Evolutionary conservation across 2,329 filamentous ascomycete species (phyloP), one percentile per base, ranked within the genome.

Genomic region (Diaporthe humulicola): DNA sequence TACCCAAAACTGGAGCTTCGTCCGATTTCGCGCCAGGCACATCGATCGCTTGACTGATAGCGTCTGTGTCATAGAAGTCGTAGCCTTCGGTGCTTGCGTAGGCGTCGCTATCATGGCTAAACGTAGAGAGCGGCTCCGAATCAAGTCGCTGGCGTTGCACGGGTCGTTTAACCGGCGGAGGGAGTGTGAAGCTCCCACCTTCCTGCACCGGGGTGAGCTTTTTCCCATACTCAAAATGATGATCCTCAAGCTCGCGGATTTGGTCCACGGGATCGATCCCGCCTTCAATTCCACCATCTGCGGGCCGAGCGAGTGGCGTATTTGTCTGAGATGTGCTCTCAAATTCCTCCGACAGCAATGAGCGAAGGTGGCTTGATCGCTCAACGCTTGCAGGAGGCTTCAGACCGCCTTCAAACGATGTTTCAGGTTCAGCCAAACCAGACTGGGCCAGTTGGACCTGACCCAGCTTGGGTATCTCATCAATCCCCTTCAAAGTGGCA

Each of bases 11-110:
- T 0, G 79, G 78, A 58, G 78, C 84, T 17, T 75, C 75, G n/a
- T 81, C 84, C 70, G 83, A 84, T 73, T 83, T 84, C 8, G 86
- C 80, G 12, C 81, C 78, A 12, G 87, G 88, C 67, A 91, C 87
- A 75, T 91, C 88, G 61, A 91, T 88, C 9, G 88, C 88, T 58
- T 84, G 84, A 66, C 83, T 83, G 73, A 88, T 81, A 38, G 85
- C 87, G n/a, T 90, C 90, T 38, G 90, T 83, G 78, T 90, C 91
- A 79, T 92, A 92, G 78, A 93, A 93, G 80, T 93, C 91, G 78
- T 93, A 92, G 0, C 91, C 91, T 77, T 92, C 90, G 1, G 88
- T 90, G 78, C 85, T 88, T n/a, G 83, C 77, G 30, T 88, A 86
- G 8, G 87, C 86, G 57, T 85, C 86, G 78, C 87, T 90, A 54